phyloP scores from a whole-genome alignment of 169 alveolate species.

The Cryptosporidium parvum region DNA sequence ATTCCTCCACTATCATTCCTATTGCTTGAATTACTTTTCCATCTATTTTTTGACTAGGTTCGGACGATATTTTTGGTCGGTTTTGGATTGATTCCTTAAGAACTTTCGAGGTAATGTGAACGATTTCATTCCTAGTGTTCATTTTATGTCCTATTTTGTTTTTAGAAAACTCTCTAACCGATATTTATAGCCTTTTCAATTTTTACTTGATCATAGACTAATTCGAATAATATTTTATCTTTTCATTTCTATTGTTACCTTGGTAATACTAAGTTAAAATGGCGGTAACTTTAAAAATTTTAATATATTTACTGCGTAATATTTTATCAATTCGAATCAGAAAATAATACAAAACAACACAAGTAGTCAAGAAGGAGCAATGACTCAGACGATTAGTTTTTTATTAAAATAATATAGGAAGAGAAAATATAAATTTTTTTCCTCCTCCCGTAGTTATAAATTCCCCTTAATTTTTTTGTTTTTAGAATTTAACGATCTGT shows the following conservation, averaged over 20 bases:
- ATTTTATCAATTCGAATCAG: background rate
- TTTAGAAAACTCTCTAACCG: background rate
- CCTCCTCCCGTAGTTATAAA: too few relatives aligned
- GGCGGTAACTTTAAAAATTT: constrained; percentile 3
- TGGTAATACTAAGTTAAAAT: background rate
- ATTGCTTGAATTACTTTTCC: constrained; percentile 16
- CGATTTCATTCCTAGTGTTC: constrained; percentile 10
- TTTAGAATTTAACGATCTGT: background rate
- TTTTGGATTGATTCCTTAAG: constrained; percentile 13
- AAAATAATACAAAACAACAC: background rate
- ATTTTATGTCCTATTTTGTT: background rate
- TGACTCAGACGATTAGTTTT: background rate
- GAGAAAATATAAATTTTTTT: too few relatives aligned
- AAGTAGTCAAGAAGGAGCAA: background rate
- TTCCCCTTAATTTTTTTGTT: too few relatives aligned
- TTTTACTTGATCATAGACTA: background rate
- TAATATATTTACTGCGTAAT: background rate
- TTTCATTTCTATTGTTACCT: background rate
- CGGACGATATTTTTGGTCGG: background rate
- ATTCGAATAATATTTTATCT: background rate
- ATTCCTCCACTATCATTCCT: constrained; percentile 58
- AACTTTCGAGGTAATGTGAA: background rate
- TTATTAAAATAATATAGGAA: background rate
- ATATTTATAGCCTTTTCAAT: background rate
- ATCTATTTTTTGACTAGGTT: constrained; percentile 13